A percentile compares a stretch with the other conserved stretches of the same genome.
These are phyloP conservation scores for Phytopythium mirpurense DNA, from an alignment of 352 stramenopile genomes.

Conservation along the genomic window DNA sequence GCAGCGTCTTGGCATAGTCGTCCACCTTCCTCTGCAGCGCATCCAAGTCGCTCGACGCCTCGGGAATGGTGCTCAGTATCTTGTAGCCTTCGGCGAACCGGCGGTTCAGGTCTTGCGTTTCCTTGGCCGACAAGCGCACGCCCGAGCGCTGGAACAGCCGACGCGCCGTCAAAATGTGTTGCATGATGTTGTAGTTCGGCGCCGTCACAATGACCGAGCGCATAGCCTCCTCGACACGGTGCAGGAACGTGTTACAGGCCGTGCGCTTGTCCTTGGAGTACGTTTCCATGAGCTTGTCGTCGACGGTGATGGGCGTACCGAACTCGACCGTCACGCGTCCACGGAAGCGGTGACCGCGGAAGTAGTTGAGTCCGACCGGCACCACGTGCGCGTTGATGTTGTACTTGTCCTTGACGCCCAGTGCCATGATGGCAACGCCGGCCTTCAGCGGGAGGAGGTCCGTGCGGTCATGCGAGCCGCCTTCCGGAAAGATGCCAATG, in stretches of 20 bases:
- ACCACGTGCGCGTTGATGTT: slow-evolving; percentile 95
- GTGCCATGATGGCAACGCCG: slow-evolving; percentile 97
- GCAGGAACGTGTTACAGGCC: slow-evolving; percentile 80
- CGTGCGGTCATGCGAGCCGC: slow-evolving; percentile 96
- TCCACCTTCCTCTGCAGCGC: slow-evolving; percentile 73
- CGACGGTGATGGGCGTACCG: slow-evolving; percentile 87
- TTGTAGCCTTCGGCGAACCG: slow-evolving; percentile 90
- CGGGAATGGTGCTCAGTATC: slow-evolving; percentile 62
- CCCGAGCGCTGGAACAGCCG: slow-evolving; percentile 92
- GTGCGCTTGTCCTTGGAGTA: slow-evolving; percentile 85
- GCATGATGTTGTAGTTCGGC: slow-evolving; percentile 95
- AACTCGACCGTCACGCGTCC: slow-evolving; percentile 97
- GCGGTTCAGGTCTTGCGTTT: slow-evolving; percentile 90
- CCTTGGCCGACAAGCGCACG: slow-evolving; percentile 78
- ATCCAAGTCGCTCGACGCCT: slow-evolving; percentile 53
- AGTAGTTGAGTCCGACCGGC: slow-evolving; percentile 98
- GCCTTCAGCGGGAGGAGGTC: slow-evolving; percentile 97
- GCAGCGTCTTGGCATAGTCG: slow-evolving; percentile 81
- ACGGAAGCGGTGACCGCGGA: slow-evolving; percentile 95
- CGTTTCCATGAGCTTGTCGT: slow-evolving; percentile 80
- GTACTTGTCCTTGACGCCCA: slow-evolving; percentile 95
- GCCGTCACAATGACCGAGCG: slow-evolving; percentile 95
- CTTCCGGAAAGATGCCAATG: slow-evolving; percentile 98
- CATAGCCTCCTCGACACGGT: slow-evolving; percentile 80
- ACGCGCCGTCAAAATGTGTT: slow-evolving; percentile 94